Evolutionary conservation across 2,329 filamentous ascomycete species (phyloP).

Genomic region (Xylogone sp.): DNA sequence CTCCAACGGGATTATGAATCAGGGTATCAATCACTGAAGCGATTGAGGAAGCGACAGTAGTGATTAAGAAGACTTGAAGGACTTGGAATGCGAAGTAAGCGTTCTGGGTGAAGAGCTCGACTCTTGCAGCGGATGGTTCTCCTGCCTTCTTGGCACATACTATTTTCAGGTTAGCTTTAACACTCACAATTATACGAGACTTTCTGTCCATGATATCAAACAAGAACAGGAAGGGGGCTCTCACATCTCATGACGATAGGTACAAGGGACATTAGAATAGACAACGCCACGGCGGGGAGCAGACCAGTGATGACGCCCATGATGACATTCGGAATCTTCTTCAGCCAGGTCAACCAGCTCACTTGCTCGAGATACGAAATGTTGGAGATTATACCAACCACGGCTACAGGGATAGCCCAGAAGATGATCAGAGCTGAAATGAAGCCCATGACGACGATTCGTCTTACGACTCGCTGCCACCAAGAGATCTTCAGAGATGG

Average conservation of each 20-base stretch:
- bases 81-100: constrained; percentile 90
- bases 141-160: constrained; percentile 77
- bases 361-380: constrained; percentile 65
- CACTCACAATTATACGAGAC: neutral
- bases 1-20: constrained; percentile 54
- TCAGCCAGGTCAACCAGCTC: constrained; percentile 70
- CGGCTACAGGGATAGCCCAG: constrained; percentile 72
- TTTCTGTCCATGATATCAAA: too few species aligned
- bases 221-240: constrained; percentile 25
- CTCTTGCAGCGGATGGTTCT: constrained; percentile 71
- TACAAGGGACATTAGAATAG: constrained; percentile 81
- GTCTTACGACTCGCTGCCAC: constrained; percentile 78
- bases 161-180: constrained; percentile 26
- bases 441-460: constrained; percentile 65
- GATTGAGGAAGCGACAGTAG: constrained; percentile 78
- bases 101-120: constrained; percentile 88
- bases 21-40: constrained; percentile 64
- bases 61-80: constrained; percentile 86
- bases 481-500: constrained; percentile 75
- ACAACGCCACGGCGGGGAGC: constrained; percentile 72
- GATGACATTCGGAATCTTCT: constrained; percentile 64
- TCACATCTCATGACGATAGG: constrained; percentile 75
- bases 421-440: constrained; percentile 80
- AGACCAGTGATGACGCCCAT: constrained; percentile 82
- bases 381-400: constrained; percentile 85